These are phyloP conservation scores for Pistacia vera DNA, from an alignment of 345 rosid species.

Conservation along the genomic window DNA sequence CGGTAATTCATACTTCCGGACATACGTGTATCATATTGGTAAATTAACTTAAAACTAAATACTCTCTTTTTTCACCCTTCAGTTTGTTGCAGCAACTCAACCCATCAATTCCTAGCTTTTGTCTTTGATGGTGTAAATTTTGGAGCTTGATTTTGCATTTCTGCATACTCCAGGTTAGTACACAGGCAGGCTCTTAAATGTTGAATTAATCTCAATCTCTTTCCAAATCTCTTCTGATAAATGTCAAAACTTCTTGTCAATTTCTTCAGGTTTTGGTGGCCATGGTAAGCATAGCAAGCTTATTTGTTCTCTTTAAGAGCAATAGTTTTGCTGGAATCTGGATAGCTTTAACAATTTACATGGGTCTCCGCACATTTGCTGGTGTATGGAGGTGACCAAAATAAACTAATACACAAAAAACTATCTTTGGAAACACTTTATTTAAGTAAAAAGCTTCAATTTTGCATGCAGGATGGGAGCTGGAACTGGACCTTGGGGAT, in stretches of 20 bases:
- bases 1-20: too few relatives aligned
- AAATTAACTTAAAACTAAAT: too few relatives aligned
- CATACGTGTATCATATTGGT: too few relatives aligned
- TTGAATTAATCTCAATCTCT: too few relatives aligned
- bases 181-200: too few relatives aligned
- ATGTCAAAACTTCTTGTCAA: too few relatives aligned
- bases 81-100: too few relatives aligned
- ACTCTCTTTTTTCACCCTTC: too few relatives aligned
- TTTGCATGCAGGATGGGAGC: constrained; percentile 72
- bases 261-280: constrained; percentile 65
- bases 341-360: constrained; percentile 81
- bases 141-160: constrained; percentile 89
- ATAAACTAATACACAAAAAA: too few relatives aligned
- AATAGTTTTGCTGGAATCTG: constrained; percentile 84
- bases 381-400: constrained; percentile 79
- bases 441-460: too few relatives aligned
- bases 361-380: constrained; percentile 76
- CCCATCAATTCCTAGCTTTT: constrained; percentile 71
- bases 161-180: constrained; percentile 81
- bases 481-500: constrained; percentile 93
- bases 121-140: constrained; percentile 92
- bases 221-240: too few relatives aligned
- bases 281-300: constrained; percentile 51
- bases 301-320: constrained; percentile 57
- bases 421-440: too few relatives aligned